Base-by-base conservation (phyloP, 257 asterid genomes). In the Dorcoceras hygrometricum region DNA sequence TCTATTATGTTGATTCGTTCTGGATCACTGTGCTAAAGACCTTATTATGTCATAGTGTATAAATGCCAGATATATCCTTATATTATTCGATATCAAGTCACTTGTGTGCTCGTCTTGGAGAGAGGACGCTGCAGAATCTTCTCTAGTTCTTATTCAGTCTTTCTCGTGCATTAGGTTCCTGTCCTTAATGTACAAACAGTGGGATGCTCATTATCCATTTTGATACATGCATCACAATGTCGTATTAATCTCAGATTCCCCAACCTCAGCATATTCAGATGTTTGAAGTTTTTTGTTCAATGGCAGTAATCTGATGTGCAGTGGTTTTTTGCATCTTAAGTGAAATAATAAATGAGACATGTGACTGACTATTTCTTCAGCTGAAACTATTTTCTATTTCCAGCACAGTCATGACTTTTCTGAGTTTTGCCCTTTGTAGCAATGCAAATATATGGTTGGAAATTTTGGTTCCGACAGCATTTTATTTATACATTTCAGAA, bases 1-100 rank as follows among this genome's bases (percentile, higher is more conserved):
- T 56, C 62, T 61, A 65, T 73, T 62, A 46, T 56, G 46, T 32
- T 65, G 36, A 19, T 20, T 64, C 65, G 58, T 69, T 71, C 50
- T 25, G 51, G 19, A 53, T 48, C 24, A n/a, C 48, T 43, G 50
- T 57, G 57, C 24, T 36, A 22, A 10, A 10, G 8, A 8, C 8
- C 34, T 19, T 28, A 50, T 48, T 6, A 20, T 54, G 22, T 23
- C 27, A 2, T 48, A 8, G 39, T 59, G 53, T 66, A 63, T 29
- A 56, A 63, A 71, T 64, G 23, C 31, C 14, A 2, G 51, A 29
- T 63, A 48, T 14, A 43, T 25, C 5, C 23, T 28, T 23, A 2
- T 43, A 59, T 3, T 7, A 39, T 69, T 66, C 62, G 32, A 36
- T 57, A 65, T 67, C 20, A 65, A 61, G 23, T 63, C 25, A 32